These are phyloP conservation scores for Ustilago bromivora DNA, from an alignment of 1,284 basidiomycete species.

Conservation along the genomic window DNA sequence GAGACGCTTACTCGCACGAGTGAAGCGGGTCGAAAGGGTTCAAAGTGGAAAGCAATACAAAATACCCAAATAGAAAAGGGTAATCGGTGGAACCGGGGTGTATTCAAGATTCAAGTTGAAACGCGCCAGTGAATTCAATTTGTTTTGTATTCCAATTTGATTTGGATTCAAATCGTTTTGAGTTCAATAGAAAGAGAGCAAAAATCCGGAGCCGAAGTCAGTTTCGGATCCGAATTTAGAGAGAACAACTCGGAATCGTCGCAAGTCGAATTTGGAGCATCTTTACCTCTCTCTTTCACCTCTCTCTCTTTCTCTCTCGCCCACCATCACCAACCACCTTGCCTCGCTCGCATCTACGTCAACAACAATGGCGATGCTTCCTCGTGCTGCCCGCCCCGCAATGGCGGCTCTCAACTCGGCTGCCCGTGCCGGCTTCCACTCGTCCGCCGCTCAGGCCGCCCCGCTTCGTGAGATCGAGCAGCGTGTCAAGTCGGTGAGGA, in stretches of 20 bases:
- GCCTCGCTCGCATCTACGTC: too few relatives aligned
- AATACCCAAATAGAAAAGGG: background rate
- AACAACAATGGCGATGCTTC: conserved; percentile 62
- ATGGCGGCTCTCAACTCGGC: conserved; percentile 48
- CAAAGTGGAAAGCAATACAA: too few relatives aligned
- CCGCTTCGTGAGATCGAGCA: conserved; percentile 97
- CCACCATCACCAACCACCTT: background rate
- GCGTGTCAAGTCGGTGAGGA: conserved; percentile 95
- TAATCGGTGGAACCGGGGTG: background rate
- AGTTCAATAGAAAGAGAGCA: conserved; percentile 4
- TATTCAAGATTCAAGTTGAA: background rate
- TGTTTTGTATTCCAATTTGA: background rate
- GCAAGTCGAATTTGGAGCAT: conserved; percentile 1
- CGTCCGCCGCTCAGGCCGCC: conserved; percentile 83
- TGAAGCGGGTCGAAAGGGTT: too few relatives aligned
- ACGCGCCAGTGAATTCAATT: background rate
- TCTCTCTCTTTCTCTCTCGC: conserved; percentile 6
- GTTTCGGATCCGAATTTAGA: conserved; percentile 6
- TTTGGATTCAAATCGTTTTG: background rate
- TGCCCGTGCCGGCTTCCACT: conserved; percentile 65
- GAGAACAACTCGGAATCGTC: background rate
- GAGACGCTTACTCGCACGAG: too few relatives aligned
- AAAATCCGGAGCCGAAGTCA: conserved; percentile 41
- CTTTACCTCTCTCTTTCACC: conserved; percentile 9
- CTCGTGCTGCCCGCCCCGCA: conserved; percentile 58